Evolutionary conservation across 2,329 filamentous ascomycete genomes (phyloP).

Genomic region (Colletotrichum liriopes): DNA sequence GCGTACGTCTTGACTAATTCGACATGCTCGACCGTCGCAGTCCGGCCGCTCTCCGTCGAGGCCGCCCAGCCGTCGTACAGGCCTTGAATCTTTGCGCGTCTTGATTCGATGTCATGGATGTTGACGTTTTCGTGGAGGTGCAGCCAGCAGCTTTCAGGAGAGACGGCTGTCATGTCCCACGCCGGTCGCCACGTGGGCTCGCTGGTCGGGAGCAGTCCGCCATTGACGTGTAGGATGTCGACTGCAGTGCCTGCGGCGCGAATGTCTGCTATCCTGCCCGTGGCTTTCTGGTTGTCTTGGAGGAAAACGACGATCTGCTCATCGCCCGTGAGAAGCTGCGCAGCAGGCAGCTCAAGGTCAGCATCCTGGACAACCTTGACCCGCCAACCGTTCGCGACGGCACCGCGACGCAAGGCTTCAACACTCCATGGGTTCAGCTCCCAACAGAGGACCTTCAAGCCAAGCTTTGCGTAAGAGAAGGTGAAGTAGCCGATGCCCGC

Average conservation of each 20-base stretch:
- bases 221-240: conserved; percentile 73
- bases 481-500: conserved; percentile 95
- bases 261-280: conserved; percentile 56
- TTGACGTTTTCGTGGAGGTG: conserved; percentile 79
- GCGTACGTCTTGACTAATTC: conserved; percentile 80
- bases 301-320: conserved; percentile 77
- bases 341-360: conserved; percentile 57
- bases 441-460: conserved; percentile 85
- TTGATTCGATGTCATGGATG: conserved; percentile 65
- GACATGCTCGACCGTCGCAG: conserved; percentile 66
- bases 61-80: conserved; percentile 59
- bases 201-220: conserved; percentile 74
- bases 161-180: conserved; percentile 59
- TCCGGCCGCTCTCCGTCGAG: conserved; percentile 43
- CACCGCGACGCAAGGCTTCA: conserved; percentile 85
- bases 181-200: conserved; percentile 68
- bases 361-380: conserved; percentile 67
- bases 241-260: conserved; percentile 51
- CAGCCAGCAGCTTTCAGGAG: conserved; percentile 65
- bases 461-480: conserved; percentile 84
- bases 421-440: conserved; percentile 92
- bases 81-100: conserved; percentile 63
- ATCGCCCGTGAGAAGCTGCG: conserved; percentile 57
- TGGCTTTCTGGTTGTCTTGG: conserved; percentile 76
- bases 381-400: conserved; percentile 77